Evolutionary conservation across 352 stramenopile species (phyloP).

Genomic region (Pythium sukuiense): DNA sequence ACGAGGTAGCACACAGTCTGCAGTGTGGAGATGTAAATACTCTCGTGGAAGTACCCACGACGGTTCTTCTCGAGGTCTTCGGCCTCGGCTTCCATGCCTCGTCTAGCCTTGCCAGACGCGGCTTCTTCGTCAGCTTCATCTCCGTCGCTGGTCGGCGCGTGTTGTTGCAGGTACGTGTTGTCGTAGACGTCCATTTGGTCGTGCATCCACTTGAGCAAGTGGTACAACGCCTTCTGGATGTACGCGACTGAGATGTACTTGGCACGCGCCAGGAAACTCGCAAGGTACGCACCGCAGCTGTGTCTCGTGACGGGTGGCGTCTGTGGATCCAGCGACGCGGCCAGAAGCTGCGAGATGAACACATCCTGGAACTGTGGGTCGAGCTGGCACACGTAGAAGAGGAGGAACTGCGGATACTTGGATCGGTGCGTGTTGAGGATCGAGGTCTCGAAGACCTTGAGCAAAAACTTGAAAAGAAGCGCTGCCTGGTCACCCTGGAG

Average conservation of each 20-base stretch:
- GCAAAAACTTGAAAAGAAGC: slow-evolving; percentile 71
- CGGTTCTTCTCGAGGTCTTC: slow-evolving; percentile 33
- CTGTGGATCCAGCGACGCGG: slow-evolving; percentile 75
- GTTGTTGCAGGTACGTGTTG: slow-evolving; percentile 29
- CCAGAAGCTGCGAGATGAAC: slow-evolving; percentile 81
- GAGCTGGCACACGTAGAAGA: slow-evolving; percentile 87
- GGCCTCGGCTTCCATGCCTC: slow-evolving; percentile 29
- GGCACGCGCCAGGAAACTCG: slow-evolving; percentile 94
- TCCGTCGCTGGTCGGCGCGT: slow-evolving; percentile 21
- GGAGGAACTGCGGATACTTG: slow-evolving; percentile 93
- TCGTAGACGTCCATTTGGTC: slow-evolving; percentile 92
- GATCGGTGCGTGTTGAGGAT: slow-evolving; percentile 89
- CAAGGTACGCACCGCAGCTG: slow-evolving; percentile 94
- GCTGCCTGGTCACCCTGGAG: slow-evolving; percentile 49
- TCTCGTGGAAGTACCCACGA: slow-evolving; percentile 51
- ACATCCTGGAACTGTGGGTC: slow-evolving; percentile 81
- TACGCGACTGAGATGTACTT: slow-evolving; percentile 93
- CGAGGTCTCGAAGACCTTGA: slow-evolving; percentile 85
- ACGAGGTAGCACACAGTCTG: slow-evolving; percentile 98
- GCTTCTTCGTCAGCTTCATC: slow-evolving; percentile 20
- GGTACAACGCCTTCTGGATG: slow-evolving; percentile 91
- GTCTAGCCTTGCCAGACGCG: slow-evolving; percentile 18
- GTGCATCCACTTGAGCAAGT: slow-evolving; percentile 93
- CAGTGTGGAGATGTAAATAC: slow-evolving; percentile 79
- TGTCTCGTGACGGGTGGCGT: slow-evolving; percentile 89